A percentile compares a stretch with the other conserved stretches of the same genome.
Evolutionary conservation across 2,329 filamentous ascomycete species (phyloP).

Genomic region (Blastomyces parvus): DNA sequence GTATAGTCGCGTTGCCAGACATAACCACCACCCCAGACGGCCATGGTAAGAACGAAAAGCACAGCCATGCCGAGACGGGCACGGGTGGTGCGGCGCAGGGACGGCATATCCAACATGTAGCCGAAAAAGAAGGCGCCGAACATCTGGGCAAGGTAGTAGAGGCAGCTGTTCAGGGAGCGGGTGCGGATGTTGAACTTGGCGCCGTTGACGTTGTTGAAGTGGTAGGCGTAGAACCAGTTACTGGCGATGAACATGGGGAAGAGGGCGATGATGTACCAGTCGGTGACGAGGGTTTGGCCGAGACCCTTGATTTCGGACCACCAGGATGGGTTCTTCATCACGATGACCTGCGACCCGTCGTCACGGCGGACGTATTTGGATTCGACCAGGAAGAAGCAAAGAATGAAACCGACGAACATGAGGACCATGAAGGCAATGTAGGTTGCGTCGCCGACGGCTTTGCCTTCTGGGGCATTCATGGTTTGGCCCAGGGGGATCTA

Average conservation of each 20-base stretch:
- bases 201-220: slow-evolving; percentile 64
- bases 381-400: slow-evolving; percentile 62
- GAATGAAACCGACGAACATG: slow-evolving; percentile 59
- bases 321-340: slow-evolving; percentile 89
- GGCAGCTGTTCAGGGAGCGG: slow-evolving; percentile 62
- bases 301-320: slow-evolving; percentile 68
- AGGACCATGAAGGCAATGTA: slow-evolving; percentile 83
- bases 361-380: slow-evolving; percentile 62
- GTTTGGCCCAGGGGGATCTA: slow-evolving; percentile 40
- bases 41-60: slow-evolving; percentile 62
- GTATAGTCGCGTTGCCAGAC: slow-evolving; percentile 59
- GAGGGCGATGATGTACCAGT: slow-evolving; percentile 63
- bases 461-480: slow-evolving; percentile 30
- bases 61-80: slow-evolving; percentile 55
- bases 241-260: slow-evolving; percentile 76
- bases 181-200: slow-evolving; percentile 65
- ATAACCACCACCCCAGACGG: slow-evolving; percentile 74
- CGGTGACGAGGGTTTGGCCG: slow-evolving; percentile 58
- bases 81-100: slow-evolving; percentile 53
- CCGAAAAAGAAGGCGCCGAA: slow-evolving; percentile 65
- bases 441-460: slow-evolving; percentile 56
- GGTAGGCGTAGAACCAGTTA: slow-evolving; percentile 74
- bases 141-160: slow-evolving; percentile 76
- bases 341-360: slow-evolving; percentile 69
- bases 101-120: slow-evolving; percentile 54